Evolutionary conservation across 208 protist species (phyloP), one percentile per base, ranked within the genome.

Genomic region (Plasmodiophora brassicae): DNA sequence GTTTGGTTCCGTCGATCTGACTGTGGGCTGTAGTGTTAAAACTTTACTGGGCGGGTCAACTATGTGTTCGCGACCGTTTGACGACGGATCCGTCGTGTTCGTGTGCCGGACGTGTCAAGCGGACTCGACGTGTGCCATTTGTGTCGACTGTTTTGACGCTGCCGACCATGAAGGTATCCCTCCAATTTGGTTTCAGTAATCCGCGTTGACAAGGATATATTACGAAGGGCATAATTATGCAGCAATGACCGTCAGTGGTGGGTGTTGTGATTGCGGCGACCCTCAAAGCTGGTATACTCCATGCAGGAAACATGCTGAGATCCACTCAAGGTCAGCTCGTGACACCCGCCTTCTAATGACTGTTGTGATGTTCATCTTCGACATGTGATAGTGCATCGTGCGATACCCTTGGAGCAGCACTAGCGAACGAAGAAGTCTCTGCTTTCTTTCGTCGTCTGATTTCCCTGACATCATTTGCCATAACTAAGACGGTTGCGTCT

Each of bases 141-240:
- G 65, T 78, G 32, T 78, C 65, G 65, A 78, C 65, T 78, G 65
- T 32, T 78, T 78, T 32, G 65, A 78, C 65, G 20, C 32, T 32
- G 20, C 14, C 20, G 32, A 32, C 5, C 65, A 78, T 78, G 65
- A 78, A n/a, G n/a, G n/a, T n/a, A n/a, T n/a, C n/a, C n/a, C n/a
- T n/a, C n/a, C n/a, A n/a, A n/a, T n/a, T n/a, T n/a, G n/a, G n/a
- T n/a, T n/a, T n/a, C n/a, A n/a, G n/a, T n/a, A n/a, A n/a, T n/a
- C n/a, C n/a, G n/a, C n/a, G n/a, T n/a, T n/a, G n/a, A n/a, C n/a
- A n/a, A n/a, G n/a, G n/a, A n/a, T n/a, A n/a, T n/a, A n/a, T n/a
- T n/a, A n/a, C n/a, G n/a, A n/a, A 78, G 65, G 65, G n/a, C 65
- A 78, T 78, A 38, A 78, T 78, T 78, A 78, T 32, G 65, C 65